Evolutionary conservation across 176 grass and related monocot species (phyloP), one percentile per base, ranked within the genome.

Genomic region (Puccinellia tenuiflora): DNA sequence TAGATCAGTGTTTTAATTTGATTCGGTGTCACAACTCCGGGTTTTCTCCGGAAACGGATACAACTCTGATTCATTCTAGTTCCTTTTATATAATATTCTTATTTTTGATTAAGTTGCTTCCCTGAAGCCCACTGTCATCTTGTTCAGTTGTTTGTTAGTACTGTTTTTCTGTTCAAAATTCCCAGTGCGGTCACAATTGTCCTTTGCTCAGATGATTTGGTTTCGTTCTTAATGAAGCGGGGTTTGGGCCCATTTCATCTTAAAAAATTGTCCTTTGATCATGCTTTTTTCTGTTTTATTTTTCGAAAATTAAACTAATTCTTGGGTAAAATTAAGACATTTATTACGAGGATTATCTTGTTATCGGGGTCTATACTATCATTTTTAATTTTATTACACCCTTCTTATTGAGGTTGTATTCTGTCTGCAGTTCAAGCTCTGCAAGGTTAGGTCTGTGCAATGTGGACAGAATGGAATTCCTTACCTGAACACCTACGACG

Each of bases 401-500:
- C 21, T 10, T 39, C 20, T 68, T 40, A 14, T 39, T 68, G 20
- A 47, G 7, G 42, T 2, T 72, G 14, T 18, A 47, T 15, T 72
- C 24, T 48, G 24, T 15, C 1, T 90, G 53, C 82, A 84, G 89
- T 85, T 59, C 77, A 94, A 94, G 86, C 84, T 94, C 15, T 94
- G 86, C 81, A 91, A 89, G 76, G 92, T 94, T 24, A 51, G 81
- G 29, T 91, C 92, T 14, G 89, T 94, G 14, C 81, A 89, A 31
- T 94, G 87, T 64, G 92, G 92, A 9, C 80, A 87, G 70, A 94
- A 89, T 56, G 92, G 86, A 20, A 82, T 94, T 18, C 92, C 89
- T 10, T 89, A 75, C 54, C 79, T 94, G 22, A 93, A 93, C 77
- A 93, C 91, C 30, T 93, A 93, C 6, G 91, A 93, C 40, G 91